Base-by-base conservation (phyloP, 495 filamentous ascomycete species). In the Neurospora sp. region DNA sequence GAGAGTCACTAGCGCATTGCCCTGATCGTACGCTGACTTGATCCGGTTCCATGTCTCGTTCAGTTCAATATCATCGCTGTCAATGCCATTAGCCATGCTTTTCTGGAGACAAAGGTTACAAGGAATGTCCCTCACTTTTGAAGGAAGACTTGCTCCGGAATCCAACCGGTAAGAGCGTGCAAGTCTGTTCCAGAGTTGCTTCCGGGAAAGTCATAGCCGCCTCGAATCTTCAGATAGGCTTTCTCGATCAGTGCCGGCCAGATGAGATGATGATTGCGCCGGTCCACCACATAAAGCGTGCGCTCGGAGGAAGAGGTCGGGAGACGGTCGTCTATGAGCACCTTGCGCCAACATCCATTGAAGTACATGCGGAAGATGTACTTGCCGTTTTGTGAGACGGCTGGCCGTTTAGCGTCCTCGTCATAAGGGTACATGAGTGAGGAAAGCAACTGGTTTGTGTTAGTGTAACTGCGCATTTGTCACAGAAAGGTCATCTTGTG, bases 211-310 rank as follows among this genome's bases (percentile, higher is more conserved):
- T 98, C 93, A 80, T 99, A 99, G 40, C 96, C 96, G 40, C 96
- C 96, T 27, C 94, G 88, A 8, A 98, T 87, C 82, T 98, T 99
- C n/a, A 99, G 83, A 74, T 98, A 99, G 4, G 96, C 96, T 78
- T 99, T 99, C 80, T 99, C 96, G 41, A 98, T 83, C 38, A 99
- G 83, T 35, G 96, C 94, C n/a, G 95, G 96, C 93, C 93, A 98
- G 27, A 97, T 78, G 44, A 94, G 85, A 20, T 79, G 80, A 12
- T 91, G 89, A 74, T 97, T 91, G 39, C 90, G 90, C 31, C 94
- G 88, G 77, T 98, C 94, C 45, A 95, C 87, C n/a, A 98, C 93
- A 81, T 97, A 92, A 2, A 98, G 85, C 4, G 89, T 87, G 42
- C 92, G 88, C 44, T 90, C 89, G 37, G 87, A 93, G 10, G 77